These are phyloP conservation scores for Suhomyces yuchorum DNA, from an alignment of 1,139 yeast species.

Conservation along the genomic window DNA sequence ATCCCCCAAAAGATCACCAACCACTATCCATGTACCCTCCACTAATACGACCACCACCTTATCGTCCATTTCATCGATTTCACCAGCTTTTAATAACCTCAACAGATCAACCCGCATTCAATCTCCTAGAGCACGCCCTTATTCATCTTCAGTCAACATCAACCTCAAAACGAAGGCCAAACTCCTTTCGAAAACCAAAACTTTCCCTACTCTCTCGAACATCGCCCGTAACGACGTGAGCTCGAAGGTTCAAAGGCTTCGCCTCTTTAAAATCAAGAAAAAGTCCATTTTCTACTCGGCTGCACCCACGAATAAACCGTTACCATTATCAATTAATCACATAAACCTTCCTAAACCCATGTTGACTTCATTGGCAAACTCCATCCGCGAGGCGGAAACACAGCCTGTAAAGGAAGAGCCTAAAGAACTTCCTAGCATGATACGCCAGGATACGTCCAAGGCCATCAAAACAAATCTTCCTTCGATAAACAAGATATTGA, in stretches of 20 bases:
- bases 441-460: conserved; percentile 1
- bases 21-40: background rate
- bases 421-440: conserved; percentile 10
- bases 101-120: background rate
- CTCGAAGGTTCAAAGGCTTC: conserved; percentile 25
- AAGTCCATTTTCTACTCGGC: conserved; percentile 30
- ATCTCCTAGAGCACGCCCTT: conserved; percentile 8
- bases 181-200: conserved; percentile 15
- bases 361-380: conserved; percentile 14
- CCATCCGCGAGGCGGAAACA: conserved; percentile 6
- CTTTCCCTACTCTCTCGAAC: conserved; percentile 24
- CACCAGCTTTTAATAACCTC: background rate
- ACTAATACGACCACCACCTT: background rate
- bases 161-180: conserved; percentile 25
- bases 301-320: conserved; percentile 12
- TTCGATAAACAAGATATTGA: conserved; percentile 47
- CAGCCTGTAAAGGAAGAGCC: conserved; percentile 1
- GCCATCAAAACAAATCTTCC: conserved; percentile 28
- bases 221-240: conserved; percentile 26
- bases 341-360: conserved; percentile 15
- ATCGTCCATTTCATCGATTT: background rate
- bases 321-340: conserved; percentile 15
- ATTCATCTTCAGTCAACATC: conserved; percentile 28
- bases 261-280: conserved; percentile 39
- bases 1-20: conserved; percentile 3